phyloP scores from a whole-genome alignment of 1,284 basidiomycete species.

The Ustilago curta region DNA sequence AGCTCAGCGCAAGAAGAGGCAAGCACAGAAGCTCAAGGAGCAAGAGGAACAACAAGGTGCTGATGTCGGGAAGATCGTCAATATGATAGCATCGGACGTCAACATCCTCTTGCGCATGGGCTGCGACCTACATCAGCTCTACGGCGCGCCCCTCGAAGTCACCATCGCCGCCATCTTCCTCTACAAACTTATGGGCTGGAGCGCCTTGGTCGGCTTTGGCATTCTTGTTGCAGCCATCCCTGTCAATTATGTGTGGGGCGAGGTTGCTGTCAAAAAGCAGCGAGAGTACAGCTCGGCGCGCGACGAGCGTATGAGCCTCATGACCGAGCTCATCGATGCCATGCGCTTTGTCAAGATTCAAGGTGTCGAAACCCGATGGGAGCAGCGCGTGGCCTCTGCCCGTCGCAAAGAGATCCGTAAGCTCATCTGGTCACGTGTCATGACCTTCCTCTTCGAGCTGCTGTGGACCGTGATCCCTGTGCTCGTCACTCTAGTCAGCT shows the following conservation, averaged over 20 bases:
- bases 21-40: constrained; percentile 18
- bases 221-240: constrained; percentile 81
- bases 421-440: constrained; percentile 50
- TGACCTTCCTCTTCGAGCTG: constrained; percentile 69
- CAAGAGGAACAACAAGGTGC: constrained; percentile 59
- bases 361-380: constrained; percentile 54
- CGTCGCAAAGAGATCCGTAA: constrained; percentile 63
- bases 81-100: constrained; percentile 71
- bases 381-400: constrained; percentile 51
- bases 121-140: constrained; percentile 73
- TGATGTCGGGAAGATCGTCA: constrained; percentile 72
- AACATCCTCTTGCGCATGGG: constrained; percentile 66
- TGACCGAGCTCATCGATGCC: constrained; percentile 80
- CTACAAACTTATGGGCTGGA: constrained; percentile 80
- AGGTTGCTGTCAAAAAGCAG: constrained; percentile 78
- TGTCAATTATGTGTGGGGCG: constrained; percentile 77
- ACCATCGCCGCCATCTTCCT: constrained; percentile 73
- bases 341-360: constrained; percentile 81
- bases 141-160: constrained; percentile 83
- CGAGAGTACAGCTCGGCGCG: constrained; percentile 78
- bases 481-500: constrained; percentile 57
- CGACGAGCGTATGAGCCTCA: constrained; percentile 84
- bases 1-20: constrained; percentile 4
- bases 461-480: constrained; percentile 66
- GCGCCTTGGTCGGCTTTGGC: constrained; percentile 86